Evolutionary conservation across 164 flowering plant species (phyloP).

Genomic region (Kingdonia uniflora): DNA sequence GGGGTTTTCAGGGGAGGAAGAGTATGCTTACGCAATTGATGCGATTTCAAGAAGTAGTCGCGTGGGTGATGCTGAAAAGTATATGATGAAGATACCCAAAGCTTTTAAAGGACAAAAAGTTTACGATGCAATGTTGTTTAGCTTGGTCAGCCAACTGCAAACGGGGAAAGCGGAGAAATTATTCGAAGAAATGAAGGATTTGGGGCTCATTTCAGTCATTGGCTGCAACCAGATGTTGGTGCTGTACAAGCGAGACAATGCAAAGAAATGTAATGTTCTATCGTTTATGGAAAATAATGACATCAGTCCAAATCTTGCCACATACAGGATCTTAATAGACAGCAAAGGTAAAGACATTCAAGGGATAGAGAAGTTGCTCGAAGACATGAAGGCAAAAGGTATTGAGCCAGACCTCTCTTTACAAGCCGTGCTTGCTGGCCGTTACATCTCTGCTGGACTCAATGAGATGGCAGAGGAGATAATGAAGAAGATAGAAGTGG

Average conservation of each 20-base stretch:
- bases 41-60: slow-evolving; percentile 58
- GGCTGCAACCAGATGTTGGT: slow-evolving; percentile 71
- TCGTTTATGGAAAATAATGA: slow-evolving; percentile 75
- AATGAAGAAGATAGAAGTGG: slow-evolving; percentile 71
- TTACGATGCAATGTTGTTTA: slow-evolving; percentile 61
- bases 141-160: slow-evolving; percentile 26
- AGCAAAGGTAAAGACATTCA: slow-evolving; percentile 62
- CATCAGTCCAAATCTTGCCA: slow-evolving; percentile 50
- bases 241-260: slow-evolving; percentile 63
- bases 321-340: slow-evolving; percentile 60
- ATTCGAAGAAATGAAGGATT: slow-evolving; percentile 71
- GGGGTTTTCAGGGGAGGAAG: slow-evolving; percentile 36
- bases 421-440: slow-evolving; percentile 33
- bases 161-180: slow-evolving; percentile 59
- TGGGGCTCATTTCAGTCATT: slow-evolving; percentile 46
- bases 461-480: slow-evolving; percentile 59
- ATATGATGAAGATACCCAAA: slow-evolving; percentile 44
- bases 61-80: slow-evolving; percentile 51
- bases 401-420: slow-evolving; percentile 31
- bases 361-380: slow-evolving; percentile 74
- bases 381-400: slow-evolving; percentile 76
- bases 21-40: slow-evolving; percentile 74
- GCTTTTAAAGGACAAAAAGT: slow-evolving; percentile 57
- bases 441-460: slow-evolving; percentile 44
- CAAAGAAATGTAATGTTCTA: slow-evolving; percentile 68